Percentiles rank a stretch among this genome's conserved stretches.
phyloP scores from a whole-genome alignment of 2,329 filamentous ascomycete genomes.

The Xylaria sp. region DNA sequence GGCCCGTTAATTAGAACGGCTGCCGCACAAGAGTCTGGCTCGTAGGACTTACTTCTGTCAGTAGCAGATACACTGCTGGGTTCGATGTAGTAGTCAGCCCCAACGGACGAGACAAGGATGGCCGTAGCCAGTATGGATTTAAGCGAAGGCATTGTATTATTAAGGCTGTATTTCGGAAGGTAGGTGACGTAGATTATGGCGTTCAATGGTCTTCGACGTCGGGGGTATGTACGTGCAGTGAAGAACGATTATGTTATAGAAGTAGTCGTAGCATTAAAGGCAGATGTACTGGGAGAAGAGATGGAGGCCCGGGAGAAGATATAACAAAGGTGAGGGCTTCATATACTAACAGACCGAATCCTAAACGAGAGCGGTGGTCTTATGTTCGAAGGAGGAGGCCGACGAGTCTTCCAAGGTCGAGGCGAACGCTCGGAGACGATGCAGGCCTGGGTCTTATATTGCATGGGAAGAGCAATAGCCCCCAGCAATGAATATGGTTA shows the following conservation, averaged over 20 bases:
- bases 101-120: constrained; percentile 54
- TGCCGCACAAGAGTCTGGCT: not conserved
- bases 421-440: not conserved
- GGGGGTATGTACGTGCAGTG: constrained; percentile 7
- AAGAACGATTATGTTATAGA: constrained; percentile 9
- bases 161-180: constrained; percentile 2
- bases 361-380: not conserved
- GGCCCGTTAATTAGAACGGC: constrained; percentile 21
- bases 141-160: constrained; percentile 56
- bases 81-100: constrained; percentile 63
- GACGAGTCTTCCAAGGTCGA: not conserved
- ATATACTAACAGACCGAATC: constrained; percentile 7
- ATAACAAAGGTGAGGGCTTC: constrained; percentile 1
- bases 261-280: constrained; percentile 16
- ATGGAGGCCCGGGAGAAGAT: constrained; percentile 15
- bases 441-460: constrained; percentile 13
- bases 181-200: constrained; percentile 8
- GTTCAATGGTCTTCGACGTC: constrained; percentile 5
- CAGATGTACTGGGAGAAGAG: constrained; percentile 17
- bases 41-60: constrained; percentile 51
- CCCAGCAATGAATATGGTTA: constrained; percentile 15
- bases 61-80: constrained; percentile 59
- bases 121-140: constrained; percentile 58
- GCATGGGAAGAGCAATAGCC: constrained; percentile 18
- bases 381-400: not conserved